Evolutionary conservation across 1,139 yeast genomes (phyloP), one percentile per base, ranked within the genome.

Genomic region (Pichia sp.): DNA sequence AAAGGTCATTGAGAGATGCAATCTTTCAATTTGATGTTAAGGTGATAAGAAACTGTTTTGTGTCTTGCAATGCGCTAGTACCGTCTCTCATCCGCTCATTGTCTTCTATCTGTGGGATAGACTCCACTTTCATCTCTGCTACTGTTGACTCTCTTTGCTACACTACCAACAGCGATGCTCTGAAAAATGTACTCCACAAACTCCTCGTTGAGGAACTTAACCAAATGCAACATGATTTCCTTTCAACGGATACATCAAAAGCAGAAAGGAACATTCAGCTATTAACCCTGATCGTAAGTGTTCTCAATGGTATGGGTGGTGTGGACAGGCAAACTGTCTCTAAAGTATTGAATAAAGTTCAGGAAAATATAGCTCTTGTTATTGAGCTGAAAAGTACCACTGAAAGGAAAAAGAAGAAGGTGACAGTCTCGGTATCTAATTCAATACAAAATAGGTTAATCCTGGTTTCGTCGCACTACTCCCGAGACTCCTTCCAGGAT

Each of bases 51-150:
- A 38, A 50, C 18, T 64, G 67, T 33, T 41, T 55, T 7, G 41
- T 49, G 12, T 51, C 70, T 0, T 52, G 72, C 32, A 55, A 54
- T 21, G 46, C 52, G 11, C 53, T 70, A 20, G 37, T 63, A 5
- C 63, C 68, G 1, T 27, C 42, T 23, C 11, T 53, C 6, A 26
- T 57, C 5, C 48, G 44, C 10, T 43, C 55, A 3, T 27, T 53
- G 14, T 28, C 55, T 2, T 22, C 35, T 2, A 24, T 54, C n/a
- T 45, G 51, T 30, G 28, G 39, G 3, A 19, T 25, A 3, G 55
- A 53, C 21, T 13, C 26, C 2, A 25, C 39, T 1, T 43, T 35
- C 16, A 31, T 29, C n/a, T 27, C 39, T 1, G 25, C 37, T 5
- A 13, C 45, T 8, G 18, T 42, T 4, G 44, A 38, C 7, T 45